A percentile compares a stretch with the other conserved stretches of the same genome.
These are phyloP conservation scores for Candida odintsovae DNA, from an alignment of 805 yeast genomes.

Conservation along the genomic window DNA sequence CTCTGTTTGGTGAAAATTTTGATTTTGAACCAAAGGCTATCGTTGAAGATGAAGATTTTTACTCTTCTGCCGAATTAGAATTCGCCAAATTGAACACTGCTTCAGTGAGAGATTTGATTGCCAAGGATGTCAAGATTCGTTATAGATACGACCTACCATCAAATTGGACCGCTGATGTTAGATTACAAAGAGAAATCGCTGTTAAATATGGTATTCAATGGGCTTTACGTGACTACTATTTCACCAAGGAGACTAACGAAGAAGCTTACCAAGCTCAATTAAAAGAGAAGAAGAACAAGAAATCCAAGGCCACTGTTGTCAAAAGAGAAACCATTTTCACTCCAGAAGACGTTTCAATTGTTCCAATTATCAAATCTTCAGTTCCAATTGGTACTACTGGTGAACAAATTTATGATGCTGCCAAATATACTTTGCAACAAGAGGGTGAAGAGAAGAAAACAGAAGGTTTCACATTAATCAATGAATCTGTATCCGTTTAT, in stretches of 20 bases:
- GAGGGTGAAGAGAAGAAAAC: slow-evolving; percentile 34
- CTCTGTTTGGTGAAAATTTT: slow-evolving; percentile 50
- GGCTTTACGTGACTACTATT: slow-evolving; percentile 38
- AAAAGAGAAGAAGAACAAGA: slow-evolving; percentile 31
- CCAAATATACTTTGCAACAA: slow-evolving; percentile 26
- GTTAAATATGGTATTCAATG: slow-evolving; percentile 84
- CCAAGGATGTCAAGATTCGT: slow-evolving; percentile 50
- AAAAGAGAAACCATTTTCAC: slow-evolving; percentile 37
- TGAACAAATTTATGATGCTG: slow-evolving; percentile 71
- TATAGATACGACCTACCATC: slow-evolving; percentile 55
- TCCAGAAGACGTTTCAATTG: slow-evolving; percentile 61
- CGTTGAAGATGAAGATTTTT: slow-evolving; percentile 40
- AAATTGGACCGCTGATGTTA: slow-evolving; percentile 43
- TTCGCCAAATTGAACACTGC: slow-evolving; percentile 43
- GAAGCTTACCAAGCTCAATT: slow-evolving; percentile 25
- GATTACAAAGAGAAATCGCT: slow-evolving; percentile 65
- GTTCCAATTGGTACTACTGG: slow-evolving; percentile 59
- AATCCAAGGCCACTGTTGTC: slow-evolving; percentile 3
- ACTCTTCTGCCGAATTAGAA: slow-evolving; percentile 32
- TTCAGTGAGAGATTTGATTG: slow-evolving; percentile 38
- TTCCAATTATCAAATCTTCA: slow-evolving; percentile 74
- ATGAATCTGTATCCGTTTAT: slow-evolving; percentile 64
- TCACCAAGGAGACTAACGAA: slow-evolving; percentile 35
- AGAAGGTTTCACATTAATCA: slow-evolving; percentile 56
- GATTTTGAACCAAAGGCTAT: slow-evolving; percentile 35